Percentiles rank a stretch among this genome's conserved stretches.
phyloP scores from a whole-genome alignment of 345 rosid genomes.

The Dimocarpus longan region DNA sequence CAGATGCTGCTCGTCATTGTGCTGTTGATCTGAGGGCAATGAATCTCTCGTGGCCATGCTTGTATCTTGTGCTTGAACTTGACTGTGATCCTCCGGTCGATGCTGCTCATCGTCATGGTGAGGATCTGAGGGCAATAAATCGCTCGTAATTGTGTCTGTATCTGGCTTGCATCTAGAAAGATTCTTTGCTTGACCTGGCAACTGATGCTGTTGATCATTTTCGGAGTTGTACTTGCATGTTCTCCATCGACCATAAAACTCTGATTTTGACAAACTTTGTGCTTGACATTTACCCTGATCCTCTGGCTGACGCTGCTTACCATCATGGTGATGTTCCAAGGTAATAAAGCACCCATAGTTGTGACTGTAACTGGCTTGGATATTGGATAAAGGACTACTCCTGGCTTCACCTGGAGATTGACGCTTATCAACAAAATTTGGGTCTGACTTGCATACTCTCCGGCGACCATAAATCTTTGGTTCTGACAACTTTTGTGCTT shows the following conservation, averaged over 20 bases:
- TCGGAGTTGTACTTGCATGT: background rate
- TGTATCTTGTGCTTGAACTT: conserved; percentile 2
- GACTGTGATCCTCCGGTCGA: background rate
- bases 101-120: background rate
- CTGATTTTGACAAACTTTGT: background rate
- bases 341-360: background rate
- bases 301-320: background rate
- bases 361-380: background rate
- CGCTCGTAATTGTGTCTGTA: background rate
- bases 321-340: background rate
- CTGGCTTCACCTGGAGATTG: background rate
- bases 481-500: conserved; percentile 8
- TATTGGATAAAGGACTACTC: background rate
- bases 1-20: background rate
- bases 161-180: background rate
- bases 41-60: background rate
- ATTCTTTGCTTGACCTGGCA: background rate
- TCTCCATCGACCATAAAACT: background rate
- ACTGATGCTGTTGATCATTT: background rate
- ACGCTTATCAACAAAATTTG: background rate
- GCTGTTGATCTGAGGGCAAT: background rate
- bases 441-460: conserved; percentile 1
- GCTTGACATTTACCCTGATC: background rate
- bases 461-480: background rate
- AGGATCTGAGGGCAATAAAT: background rate